Evolutionary conservation across 2,329 filamentous ascomycete species (phyloP), one percentile per base, ranked within the genome.

Genomic region (Ophiocordyceps camponoti-rufipedis): DNA sequence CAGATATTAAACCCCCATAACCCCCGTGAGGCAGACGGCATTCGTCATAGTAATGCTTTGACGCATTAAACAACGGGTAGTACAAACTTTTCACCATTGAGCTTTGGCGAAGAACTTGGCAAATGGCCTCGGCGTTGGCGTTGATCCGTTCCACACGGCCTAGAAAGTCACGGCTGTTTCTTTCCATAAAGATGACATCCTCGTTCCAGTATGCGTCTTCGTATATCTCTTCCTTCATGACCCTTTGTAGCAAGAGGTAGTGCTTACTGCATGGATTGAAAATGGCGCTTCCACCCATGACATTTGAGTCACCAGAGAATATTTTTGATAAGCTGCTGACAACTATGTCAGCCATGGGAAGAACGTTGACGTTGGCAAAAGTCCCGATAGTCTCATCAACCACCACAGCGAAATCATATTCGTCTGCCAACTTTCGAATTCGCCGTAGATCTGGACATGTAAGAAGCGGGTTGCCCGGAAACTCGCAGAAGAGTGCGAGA

Each of bases 351-450:
- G 86, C 85, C 57, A 81, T 83, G 3, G 82, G 85, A 5, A 98
- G 72, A 4, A 98, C 85, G 58, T 96, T 86, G 54, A 95, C 80
- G 59, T 98, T 98, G 57, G 93, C 79, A 59, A 95, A 94, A 47
- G 91, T 98, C 53, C 89, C 89, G 48, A 98, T 85, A 0, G 91
- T 96, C 63, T 98, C 91, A 62, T 98, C 91, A 2, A 98, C 75
- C 2, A 96, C 84, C 12, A 96, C 79, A 19, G 80, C 82, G 59
- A 98, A 96, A 56, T 84, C 82, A 62, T 87, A 94, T 50, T 75
- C 70, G 57, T 94, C 79, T 1, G 89, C 88, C 28, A 98, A 66
- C 14, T 63, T 60, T 35, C 84, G 80, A 48, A 98, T 89, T n/a
- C 88, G 80, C 48, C 68, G 66, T 18, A 98, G 73, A 61, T 98